phyloP scores from a whole-genome alignment of 2,329 filamentous ascomycete genomes.

The Chaetomium globosum region DNA sequence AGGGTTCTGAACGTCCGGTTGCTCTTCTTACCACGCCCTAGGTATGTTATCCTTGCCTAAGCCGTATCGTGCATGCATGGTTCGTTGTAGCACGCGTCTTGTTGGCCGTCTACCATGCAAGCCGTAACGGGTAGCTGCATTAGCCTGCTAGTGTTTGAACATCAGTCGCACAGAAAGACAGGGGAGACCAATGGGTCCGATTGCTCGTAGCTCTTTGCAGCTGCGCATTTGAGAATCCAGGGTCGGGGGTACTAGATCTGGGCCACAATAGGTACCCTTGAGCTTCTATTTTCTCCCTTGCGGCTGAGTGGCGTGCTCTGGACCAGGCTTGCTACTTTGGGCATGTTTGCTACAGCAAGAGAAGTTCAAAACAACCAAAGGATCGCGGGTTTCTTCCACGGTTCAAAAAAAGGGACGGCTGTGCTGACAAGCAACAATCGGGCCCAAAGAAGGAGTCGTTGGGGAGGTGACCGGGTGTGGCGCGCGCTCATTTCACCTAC shows the following conservation, averaged over 20 bases:
- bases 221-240: constrained; percentile 16
- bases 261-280: constrained; percentile 2
- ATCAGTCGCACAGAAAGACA: constrained; percentile 34
- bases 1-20: constrained; percentile 2
- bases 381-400: constrained; percentile 1
- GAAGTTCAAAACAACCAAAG: constrained; percentile 18
- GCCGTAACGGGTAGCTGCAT: constrained; percentile 36
- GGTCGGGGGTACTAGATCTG: constrained; percentile 7
- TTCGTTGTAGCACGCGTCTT: constrained; percentile 13
- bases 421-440: constrained; percentile 12
- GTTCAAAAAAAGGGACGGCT: constrained; percentile 18
- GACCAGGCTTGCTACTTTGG: constrained; percentile 19
- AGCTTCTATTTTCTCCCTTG: constrained; percentile 26
- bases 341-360: constrained; percentile 19
- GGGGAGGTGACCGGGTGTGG: neutral
- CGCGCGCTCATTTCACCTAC: neutral
- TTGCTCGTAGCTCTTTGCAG: constrained; percentile 20
- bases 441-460: neutral
- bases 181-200: constrained; percentile 10
- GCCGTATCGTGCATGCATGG: constrained; percentile 24
- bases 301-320: constrained; percentile 18
- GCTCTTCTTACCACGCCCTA: neutral
- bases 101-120: constrained; percentile 29
- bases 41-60: constrained; percentile 8
- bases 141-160: constrained; percentile 40